Evolutionary conservation across 2,329 filamentous ascomycete species (phyloP).

Genomic region (Trichoderma semiorbis): DNA sequence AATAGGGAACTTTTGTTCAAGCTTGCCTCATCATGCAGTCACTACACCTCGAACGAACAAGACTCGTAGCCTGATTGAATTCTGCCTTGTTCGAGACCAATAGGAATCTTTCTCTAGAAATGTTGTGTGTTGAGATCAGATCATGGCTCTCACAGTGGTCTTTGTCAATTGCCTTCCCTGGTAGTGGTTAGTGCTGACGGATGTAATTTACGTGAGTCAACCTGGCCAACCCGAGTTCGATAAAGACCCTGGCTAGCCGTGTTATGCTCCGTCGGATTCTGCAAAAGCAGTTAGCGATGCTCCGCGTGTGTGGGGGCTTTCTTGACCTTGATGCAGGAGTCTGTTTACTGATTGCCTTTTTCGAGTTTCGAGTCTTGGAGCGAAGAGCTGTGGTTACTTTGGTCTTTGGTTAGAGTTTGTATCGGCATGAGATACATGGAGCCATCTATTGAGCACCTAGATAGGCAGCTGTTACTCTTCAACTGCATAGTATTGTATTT

Average conservation of each 20-base stretch:
- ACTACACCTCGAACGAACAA: neutral
- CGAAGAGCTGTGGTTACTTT: neutral
- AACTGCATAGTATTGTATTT: neutral
- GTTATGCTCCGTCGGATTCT: neutral
- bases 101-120: neutral
- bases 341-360: neutral
- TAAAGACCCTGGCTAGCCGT: neutral
- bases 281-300: neutral
- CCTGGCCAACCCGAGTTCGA: neutral
- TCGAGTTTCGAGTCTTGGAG: neutral
- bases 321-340: neutral
- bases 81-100: neutral
- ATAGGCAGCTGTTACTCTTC: neutral
- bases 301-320: neutral
- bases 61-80: neutral
- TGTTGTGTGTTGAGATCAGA: too few species aligned
- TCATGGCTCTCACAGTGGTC: too few species aligned
- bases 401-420: neutral
- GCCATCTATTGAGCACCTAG: neutral
- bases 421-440: neutral
- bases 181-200: neutral
- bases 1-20: neutral
- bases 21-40: neutral
- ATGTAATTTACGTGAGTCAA: neutral
- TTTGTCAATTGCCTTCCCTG: neutral